These are phyloP conservation scores for Apium graveolens DNA, from an alignment of 129 eudicot genomes.

Conservation along the genomic window DNA sequence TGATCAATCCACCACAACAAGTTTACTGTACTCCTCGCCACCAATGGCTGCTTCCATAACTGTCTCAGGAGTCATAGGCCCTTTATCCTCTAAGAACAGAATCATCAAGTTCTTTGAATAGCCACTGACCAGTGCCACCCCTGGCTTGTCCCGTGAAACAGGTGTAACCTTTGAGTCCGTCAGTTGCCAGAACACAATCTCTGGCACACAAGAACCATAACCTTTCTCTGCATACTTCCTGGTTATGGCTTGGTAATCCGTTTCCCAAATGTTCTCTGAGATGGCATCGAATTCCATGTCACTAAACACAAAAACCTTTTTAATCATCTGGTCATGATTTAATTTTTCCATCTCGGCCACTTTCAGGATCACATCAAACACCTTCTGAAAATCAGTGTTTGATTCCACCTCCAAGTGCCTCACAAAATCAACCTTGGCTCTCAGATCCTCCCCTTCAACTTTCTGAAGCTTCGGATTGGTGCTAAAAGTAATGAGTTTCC, in stretches of 20 bases:
- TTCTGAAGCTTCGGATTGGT: not conserved
- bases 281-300: not conserved
- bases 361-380: constrained; percentile 7
- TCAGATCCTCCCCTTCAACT: not conserved
- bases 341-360: not conserved
- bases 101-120: constrained; percentile 4
- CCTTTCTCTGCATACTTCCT: constrained; percentile 5
- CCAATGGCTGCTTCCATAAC: not conserved
- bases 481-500: not conserved
- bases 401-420: not conserved
- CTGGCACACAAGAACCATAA: constrained; percentile 9
- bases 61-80: not conserved
- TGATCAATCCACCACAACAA: not conserved
- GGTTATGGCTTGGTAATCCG: constrained; percentile 2
- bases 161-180: not conserved
- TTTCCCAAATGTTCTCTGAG: not conserved
- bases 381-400: not conserved
- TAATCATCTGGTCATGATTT: constrained; percentile 4
- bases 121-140: constrained; percentile 4
- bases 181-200: constrained; percentile 3
- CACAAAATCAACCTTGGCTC: not conserved
- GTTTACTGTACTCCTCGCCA: constrained; percentile 1
- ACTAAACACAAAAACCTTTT: constrained; percentile 3
- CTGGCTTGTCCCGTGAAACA: not conserved
- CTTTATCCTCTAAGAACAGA: not conserved